Percentiles rank a stretch among this genome's conserved stretches.
These are phyloP conservation scores for Silene coronaria DNA, from an alignment of 179 eudicot genomes.

Conservation along the genomic window DNA sequence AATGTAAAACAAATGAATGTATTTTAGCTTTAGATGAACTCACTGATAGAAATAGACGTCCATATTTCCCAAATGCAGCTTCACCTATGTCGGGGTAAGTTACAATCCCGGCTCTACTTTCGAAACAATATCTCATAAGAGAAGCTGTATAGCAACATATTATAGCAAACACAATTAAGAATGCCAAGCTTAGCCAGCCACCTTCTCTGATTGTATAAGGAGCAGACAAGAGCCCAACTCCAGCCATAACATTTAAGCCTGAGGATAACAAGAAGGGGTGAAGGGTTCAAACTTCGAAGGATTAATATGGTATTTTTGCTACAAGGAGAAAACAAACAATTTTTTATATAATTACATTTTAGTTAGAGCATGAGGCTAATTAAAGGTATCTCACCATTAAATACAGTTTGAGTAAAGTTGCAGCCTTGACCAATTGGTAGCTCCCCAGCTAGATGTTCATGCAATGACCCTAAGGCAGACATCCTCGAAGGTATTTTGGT, in stretches of 20 bases:
- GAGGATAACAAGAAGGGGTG: slow-evolving; percentile 7
- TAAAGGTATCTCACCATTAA: slow-evolving; percentile 49
- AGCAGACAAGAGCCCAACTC: slow-evolving; percentile 80
- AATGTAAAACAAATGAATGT: background rate
- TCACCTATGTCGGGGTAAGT: slow-evolving; percentile 89
- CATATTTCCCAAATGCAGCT: slow-evolving; percentile 90
- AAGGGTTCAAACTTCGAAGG: background rate
- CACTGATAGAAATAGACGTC: slow-evolving; percentile 77
- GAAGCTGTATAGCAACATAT: slow-evolving; percentile 76
- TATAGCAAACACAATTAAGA: slow-evolving; percentile 62
- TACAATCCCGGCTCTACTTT: slow-evolving; percentile 59
- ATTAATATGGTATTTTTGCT: background rate
- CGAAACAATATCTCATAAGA: slow-evolving; percentile 78
- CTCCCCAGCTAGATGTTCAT: slow-evolving; percentile 53
- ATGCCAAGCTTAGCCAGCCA: slow-evolving; percentile 69
- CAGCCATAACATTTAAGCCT: slow-evolving; percentile 81
- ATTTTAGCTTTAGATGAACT: slow-evolving; percentile 25
- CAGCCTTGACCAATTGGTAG: slow-evolving; percentile 63
- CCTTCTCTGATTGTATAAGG: slow-evolving; percentile 68
- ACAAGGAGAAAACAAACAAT: background rate
- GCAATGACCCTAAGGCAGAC: slow-evolving; percentile 40
- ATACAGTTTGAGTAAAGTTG: slow-evolving; percentile 67
- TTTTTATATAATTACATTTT: background rate
- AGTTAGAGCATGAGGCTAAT: background rate
- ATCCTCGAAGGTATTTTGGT: slow-evolving; percentile 35